These are phyloP conservation scores for Ogataea hybrid DNA, from an alignment of 1,139 yeast species.

Conservation along the genomic window DNA sequence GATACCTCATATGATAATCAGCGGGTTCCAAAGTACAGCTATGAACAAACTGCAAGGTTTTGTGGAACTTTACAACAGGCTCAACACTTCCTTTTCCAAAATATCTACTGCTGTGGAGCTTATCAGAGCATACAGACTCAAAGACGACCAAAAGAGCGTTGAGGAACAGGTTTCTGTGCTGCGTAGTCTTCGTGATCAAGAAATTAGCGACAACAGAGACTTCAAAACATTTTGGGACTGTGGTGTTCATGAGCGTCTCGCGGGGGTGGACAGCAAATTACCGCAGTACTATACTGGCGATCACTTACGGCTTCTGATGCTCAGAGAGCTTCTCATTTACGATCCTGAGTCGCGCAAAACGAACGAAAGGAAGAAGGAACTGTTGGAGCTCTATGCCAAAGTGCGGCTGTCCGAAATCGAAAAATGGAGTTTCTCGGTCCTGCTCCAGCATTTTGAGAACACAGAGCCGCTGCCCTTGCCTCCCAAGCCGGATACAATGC, in stretches of 20 bases:
- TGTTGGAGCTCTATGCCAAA: conserved; percentile 12
- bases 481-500: conserved; percentile 12
- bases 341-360: conserved; percentile 22
- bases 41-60: conserved; percentile 65
- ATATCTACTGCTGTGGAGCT: conserved; percentile 37
- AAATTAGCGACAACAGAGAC: conserved; percentile 50
- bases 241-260: conserved; percentile 34
- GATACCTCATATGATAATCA: conserved; percentile 41
- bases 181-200: conserved; percentile 10
- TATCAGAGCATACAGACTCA: conserved; percentile 38
- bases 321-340: conserved; percentile 35
- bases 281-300: conserved; percentile 16
- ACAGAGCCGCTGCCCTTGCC: conserved; percentile 8
- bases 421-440: conserved; percentile 20
- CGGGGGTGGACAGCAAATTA: conserved; percentile 19
- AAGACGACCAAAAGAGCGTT: conserved; percentile 33
- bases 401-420: conserved; percentile 22
- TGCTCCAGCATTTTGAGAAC: conserved; percentile 14
- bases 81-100: conserved; percentile 41
- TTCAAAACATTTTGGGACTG: conserved; percentile 45
- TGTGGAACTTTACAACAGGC: conserved; percentile 46
- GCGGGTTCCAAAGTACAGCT: conserved; percentile 53
- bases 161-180: conserved; percentile 14
- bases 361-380: conserved; percentile 15
- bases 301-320: conserved; percentile 29